phyloP scores from a whole-genome alignment of 352 stramenopile genomes.

The Phytophthora citricola region DNA sequence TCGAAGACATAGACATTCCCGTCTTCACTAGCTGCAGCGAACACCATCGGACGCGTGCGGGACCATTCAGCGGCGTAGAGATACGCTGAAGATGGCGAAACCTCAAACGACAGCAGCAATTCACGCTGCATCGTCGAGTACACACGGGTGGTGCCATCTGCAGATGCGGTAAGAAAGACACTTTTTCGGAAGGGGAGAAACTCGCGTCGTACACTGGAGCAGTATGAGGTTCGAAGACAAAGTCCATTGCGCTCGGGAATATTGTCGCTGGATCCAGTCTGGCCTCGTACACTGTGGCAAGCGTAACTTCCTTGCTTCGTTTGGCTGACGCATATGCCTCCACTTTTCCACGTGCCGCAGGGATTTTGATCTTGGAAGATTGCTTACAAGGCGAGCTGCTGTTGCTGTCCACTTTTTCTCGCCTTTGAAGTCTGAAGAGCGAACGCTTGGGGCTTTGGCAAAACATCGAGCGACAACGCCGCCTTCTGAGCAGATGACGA shows the following conservation, averaged over 20 bases:
- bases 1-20: constrained; percentile 82
- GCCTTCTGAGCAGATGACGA: constrained; percentile 81
- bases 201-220: constrained; percentile 81
- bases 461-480: constrained; percentile 74
- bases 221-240: constrained; percentile 74
- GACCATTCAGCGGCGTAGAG: constrained; percentile 83
- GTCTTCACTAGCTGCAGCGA: constrained; percentile 74
- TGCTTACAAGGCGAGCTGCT: constrained; percentile 65
- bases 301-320: constrained; percentile 69
- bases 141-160: constrained; percentile 81
- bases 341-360: constrained; percentile 68
- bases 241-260: constrained; percentile 77
- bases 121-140: constrained; percentile 75
- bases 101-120: constrained; percentile 68
- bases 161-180: constrained; percentile 79
- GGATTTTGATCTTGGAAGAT: constrained; percentile 50
- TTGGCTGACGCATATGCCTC: constrained; percentile 70
- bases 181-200: constrained; percentile 87
- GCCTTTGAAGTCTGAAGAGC: constrained; percentile 68
- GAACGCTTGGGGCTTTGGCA: constrained; percentile 50
- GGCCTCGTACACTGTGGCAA: constrained; percentile 78
- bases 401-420: constrained; percentile 85
- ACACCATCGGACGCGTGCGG: constrained; percentile 76
- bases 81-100: constrained; percentile 70
- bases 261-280: constrained; percentile 65